Base-by-base conservation (phyloP, 345 rosid genomes). In the Kernera saxatilis region DNA sequence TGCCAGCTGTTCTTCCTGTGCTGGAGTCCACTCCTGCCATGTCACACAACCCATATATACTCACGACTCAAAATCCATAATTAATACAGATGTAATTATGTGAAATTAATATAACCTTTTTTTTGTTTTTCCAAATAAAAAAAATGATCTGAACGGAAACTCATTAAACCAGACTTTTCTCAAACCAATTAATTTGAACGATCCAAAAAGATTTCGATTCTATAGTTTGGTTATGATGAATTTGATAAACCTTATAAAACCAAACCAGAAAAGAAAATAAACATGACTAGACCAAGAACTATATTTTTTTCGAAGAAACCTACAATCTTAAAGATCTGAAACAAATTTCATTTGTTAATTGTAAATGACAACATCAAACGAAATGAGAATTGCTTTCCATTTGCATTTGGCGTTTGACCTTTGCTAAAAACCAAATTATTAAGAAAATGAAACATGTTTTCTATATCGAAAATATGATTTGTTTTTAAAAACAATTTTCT, bases 1-100 rank as follows among this genome's bases (percentile, higher is more conserved):
- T 83, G 87, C 96, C 94, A 92, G 0, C 87, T 84, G 74, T 92
- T 92, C 77, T 90, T 92, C 77, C 95, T 86, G 40, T 90, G 95
- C 56, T 92, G 98, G 44, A 92, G 44, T 1, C 98, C 98, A 36
- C 37, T 81, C 98, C 96, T 85, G 73, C 36, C 59, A 72, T n/a
- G 40, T 64, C 72, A 40, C 40, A 7, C 13, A 57, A 60, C 36
- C 56, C n/a, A n/a, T n/a, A 32, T 6, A 67, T 40, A 4, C 56
- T 75, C 50, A 59, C 18, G 30, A 48, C 64, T 27, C 43, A 52
- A 3, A 5, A 51, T 6, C 6, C 26, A 43, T 40, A 59, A 5
- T 40, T 41, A 27, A 51, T 15, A 25, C 13, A 5, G 19, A 27
- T 55, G 14, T 11, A 57, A 35, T 6, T 33, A 17, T 33, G 41